Base-by-base conservation (phyloP, 2,329 filamentous ascomycete species). In the Calonectria henricotiae region DNA sequence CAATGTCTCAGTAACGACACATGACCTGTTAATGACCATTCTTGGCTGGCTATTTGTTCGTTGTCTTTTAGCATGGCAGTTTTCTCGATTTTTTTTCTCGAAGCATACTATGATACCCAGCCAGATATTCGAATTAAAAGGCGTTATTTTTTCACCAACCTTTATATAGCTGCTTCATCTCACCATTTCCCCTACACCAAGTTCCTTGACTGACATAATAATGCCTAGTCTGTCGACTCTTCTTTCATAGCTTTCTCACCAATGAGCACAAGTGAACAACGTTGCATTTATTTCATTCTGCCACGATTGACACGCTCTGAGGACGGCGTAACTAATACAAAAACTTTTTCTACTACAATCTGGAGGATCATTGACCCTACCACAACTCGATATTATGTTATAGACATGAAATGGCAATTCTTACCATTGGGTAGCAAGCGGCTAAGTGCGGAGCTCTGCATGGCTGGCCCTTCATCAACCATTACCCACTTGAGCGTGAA, bases 1-100 rank as follows among this genome's bases (percentile, higher is more conserved):
- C 76, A 0, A 81, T 74, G 32, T 70, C 76, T 58, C 78, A 78
- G 47, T 78, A 60, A 74, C 49, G 17, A 46, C 6, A 12, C 12
- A 54, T 67, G 61, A 66, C 47, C 3, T 67, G 4, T 15, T 55
- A 23, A 60, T 62, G 63, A 39, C 37, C 46, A 41, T 58, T 66
- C 49, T 41, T 62, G 44, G 47, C 67, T 62, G 44, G 47, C 67
- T 51, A 43, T n/a, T 13, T 49, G 8, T 25, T 63, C 37, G 58
- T 32, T 35, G 25, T 25, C 17, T 49, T 9, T 15, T 30, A 65
- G 20, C 63, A 49, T 67, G 62, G 32, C 7, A 32, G 51, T 44
- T 54, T 65, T 58, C 32, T 61, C 15, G 49, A 32, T 49, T 67
- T 47, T 39, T 20, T 55, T 55, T 55, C 9, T 37, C 11, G 39